Evolutionary conservation across 352 stramenopile species (phyloP), one percentile per base, ranked within the genome.

Genomic region (Pythium rhizo-oryzae): DNA sequence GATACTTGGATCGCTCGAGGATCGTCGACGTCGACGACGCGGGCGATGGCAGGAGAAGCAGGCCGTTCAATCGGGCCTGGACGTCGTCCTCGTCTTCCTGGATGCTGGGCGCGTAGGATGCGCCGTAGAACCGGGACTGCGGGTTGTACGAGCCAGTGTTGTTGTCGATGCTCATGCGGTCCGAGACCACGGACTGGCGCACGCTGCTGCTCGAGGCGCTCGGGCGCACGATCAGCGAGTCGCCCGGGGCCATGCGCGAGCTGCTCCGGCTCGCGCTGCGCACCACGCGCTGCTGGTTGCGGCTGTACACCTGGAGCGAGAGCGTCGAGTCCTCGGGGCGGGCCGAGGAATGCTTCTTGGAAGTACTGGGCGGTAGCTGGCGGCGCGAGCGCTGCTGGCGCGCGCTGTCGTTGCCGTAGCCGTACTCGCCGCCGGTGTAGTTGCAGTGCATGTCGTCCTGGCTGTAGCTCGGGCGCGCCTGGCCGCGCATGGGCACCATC

Each of bases 81-180:
- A 74, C 67, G 43, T 74, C 84, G 65, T 90, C 81, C 24, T 87
- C 81, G 64, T 92, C 77, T 58, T 91, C 84, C 62, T 86, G 72
- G 67, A 92, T 89, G 69, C 81, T 88, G 43, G 77, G 74, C 18
- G 81, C 70, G 71, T 81, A 85, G 39, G 73, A 74, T 57, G 72
- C 75, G 23, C 87, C 79, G 37, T 85, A 75, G 33, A 83, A 72
- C 43, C 76, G 65, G 6, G 65, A 68, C 55, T 77, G 73, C 30
- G 77, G 80, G 71, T 92, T 91, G 62, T 84, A 74, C 60, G 82
- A 91, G 19, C 82, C 81, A 44, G 84, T 87, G 69, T 93, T 91
- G 54, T 84, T 88, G 69, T 93, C 84, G 33, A 93, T 69, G 59
- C 84, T 93, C 74, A 90, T 77, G 64, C 84, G 81, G 59, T 91